Evolutionary conservation across 108 stramenopile species (phyloP), one percentile per base, ranked within the genome.

Genomic region (Aurantiochytrium sp.): DNA sequence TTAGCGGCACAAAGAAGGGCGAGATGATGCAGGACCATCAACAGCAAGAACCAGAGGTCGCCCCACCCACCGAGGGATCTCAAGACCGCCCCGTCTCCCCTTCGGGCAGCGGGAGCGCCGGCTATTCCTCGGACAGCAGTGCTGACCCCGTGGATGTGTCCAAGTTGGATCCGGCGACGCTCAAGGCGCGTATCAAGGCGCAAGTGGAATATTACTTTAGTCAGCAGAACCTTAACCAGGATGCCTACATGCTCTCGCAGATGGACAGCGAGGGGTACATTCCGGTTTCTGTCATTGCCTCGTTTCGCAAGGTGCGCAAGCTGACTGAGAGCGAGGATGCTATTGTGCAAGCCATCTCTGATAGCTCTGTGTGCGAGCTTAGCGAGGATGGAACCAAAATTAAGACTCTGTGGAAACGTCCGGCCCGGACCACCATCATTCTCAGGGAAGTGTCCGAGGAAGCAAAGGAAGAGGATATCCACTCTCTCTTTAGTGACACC

Each of bases 151-250:
- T 83, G 6, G 76, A 83, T 53, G 76, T 83, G 5, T 83, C 76
- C n/a, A 83, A 83, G 51, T 0, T 83, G 45, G 76, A 83, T 45
- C 76, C 76, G 14, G 76, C 76, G n/a, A 83, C 76, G 4, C 4
- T 83, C 2, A 47, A 83, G 76, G 76, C 23, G 51, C 76, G 76
- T 1, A 83, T 83, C 5, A 83, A 83, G 51, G 88, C 72, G 23
- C 89, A 89, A 25, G 72, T 89, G 76, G 92, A 93, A 88, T 92
- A 93, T 87, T 93, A 93, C 89, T 92, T 93, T 23, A 91, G 89
- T 4, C 51, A 89, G 59, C 92, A 90, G 28, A 93, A 93, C 59
- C 83, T 93, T 53, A 88, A 72, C 44, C 59, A 58, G 58, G 92
- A 93, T 87, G 83, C 72, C 16, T 93, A 91, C 60, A 88, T 93